Percentiles rank a stretch among this genome's conserved stretches.
These are phyloP conservation scores for Hypoxylon sp. DNA, from an alignment of 2,329 filamentous ascomycete species.

Conservation along the genomic window DNA sequence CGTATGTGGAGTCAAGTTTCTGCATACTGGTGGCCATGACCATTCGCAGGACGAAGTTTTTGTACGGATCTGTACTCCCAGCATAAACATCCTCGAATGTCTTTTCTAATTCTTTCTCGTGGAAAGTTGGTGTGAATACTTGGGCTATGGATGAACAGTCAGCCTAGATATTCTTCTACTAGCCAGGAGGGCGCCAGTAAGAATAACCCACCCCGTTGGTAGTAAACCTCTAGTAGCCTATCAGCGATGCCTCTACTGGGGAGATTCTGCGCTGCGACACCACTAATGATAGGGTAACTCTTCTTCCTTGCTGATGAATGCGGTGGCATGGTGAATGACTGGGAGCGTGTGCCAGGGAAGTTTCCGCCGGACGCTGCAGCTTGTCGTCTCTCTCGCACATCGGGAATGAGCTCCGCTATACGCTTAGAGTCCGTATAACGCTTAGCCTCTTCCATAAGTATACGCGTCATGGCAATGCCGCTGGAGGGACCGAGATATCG, in stretches of 20 bases:
- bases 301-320: slow-evolving; percentile 76
- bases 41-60: slow-evolving; percentile 91
- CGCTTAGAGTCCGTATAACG: slow-evolving; percentile 91
- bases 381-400: slow-evolving; percentile 72
- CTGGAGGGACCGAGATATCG: slow-evolving; percentile 95
- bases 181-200: slow-evolving; percentile 16
- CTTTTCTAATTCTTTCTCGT: slow-evolving; percentile 82
- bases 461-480: slow-evolving; percentile 92
- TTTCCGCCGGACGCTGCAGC: slow-evolving; percentile 53
- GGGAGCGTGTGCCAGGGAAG: slow-evolving; percentile 69
- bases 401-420: slow-evolving; percentile 92
- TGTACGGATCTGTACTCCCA: slow-evolving; percentile 81
- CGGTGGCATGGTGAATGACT: slow-evolving; percentile 68
- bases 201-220: slow-evolving; percentile 77
- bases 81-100: slow-evolving; percentile 87
- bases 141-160: slow-evolving; percentile 72
- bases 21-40: slow-evolving; percentile 96
- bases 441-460: slow-evolving; percentile 97
- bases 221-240: slow-evolving; percentile 86
- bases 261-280: slow-evolving; percentile 81
- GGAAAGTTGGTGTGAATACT: slow-evolving; percentile 87
- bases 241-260: slow-evolving; percentile 82
- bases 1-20: slow-evolving; percentile 89
- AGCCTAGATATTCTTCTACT: slow-evolving; percentile 37
- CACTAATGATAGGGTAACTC: slow-evolving; percentile 91